Conservation (phyloP, 108 stramenopile species). For the Hondaea fermentalgiana region DNA sequence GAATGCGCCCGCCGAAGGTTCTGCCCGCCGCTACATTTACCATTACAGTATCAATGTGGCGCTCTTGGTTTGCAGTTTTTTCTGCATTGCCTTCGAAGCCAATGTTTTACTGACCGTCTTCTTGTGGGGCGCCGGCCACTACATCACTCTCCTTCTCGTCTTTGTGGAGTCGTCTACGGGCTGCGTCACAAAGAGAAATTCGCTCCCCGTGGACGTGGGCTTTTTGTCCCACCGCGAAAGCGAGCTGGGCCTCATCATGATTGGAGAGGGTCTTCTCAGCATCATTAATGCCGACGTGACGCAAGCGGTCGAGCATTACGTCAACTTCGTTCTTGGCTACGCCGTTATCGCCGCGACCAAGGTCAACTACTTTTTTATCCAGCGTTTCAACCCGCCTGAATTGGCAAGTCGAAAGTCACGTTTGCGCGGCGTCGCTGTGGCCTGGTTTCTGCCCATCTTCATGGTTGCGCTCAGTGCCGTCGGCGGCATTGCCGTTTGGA, state of each 20-base stretch:
- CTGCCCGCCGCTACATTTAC: background rate
- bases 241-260: conserved; percentile 6
- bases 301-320: background rate
- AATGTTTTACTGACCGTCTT: background rate
- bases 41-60: background rate
- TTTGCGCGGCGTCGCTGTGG: background rate
- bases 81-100: background rate
- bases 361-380: background rate
- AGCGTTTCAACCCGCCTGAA: background rate
- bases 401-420: background rate
- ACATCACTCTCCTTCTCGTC: background rate
- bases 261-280: background rate
- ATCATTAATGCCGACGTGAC: background rate
- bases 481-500: conserved; percentile 8
- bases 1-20: background rate
- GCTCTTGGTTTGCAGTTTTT: background rate
- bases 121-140: background rate
- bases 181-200: background rate
- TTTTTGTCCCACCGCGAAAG: background rate
- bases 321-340: background rate
- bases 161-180: background rate
- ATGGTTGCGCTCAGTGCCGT: background rate
- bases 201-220: background rate
- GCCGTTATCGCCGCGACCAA: background rate
- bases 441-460: background rate